These are phyloP conservation scores for Exutisphaerella laricina DNA, from an alignment of 2,329 filamentous ascomycete genomes.

Conservation along the genomic window DNA sequence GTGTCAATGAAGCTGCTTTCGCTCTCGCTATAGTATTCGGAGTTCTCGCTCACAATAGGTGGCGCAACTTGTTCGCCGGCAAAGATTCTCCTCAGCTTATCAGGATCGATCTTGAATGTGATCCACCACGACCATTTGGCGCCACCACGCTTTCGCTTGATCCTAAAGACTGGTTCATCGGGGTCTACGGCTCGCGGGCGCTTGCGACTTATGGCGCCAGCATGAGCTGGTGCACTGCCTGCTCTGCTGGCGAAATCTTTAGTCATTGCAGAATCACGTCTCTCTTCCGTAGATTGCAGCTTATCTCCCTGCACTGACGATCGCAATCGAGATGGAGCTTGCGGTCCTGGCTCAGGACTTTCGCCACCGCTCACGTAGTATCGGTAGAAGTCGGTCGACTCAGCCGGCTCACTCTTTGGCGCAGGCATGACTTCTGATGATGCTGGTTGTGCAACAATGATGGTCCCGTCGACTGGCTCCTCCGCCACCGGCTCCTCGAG, in stretches of 20 bases:
- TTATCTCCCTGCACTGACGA: background rate
- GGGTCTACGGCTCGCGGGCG: slow-evolving; percentile 1
- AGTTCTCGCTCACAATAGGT: slow-evolving; percentile 1
- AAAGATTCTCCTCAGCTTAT: slow-evolving; percentile 1
- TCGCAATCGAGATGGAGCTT: background rate
- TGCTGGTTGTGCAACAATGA: background rate
- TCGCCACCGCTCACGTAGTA: slow-evolving; percentile 1
- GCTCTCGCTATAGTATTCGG: slow-evolving; percentile 1
- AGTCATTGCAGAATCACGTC: slow-evolving; percentile 1
- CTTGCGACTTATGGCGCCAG: background rate
- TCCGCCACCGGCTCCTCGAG: background rate
- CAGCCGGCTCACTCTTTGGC: slow-evolving; percentile 1
- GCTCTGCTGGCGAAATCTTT: background rate
- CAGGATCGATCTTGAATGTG: slow-evolving; percentile 2
- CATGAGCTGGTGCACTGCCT: background rate
- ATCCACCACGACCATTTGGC: slow-evolving; percentile 3
- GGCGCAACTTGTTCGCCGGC: slow-evolving; percentile 2
- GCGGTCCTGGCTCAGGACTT: background rate
- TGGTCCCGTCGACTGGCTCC: background rate
- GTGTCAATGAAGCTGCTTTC: background rate
- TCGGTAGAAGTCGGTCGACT: background rate
- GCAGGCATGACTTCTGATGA: background rate
- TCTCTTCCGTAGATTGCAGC: background rate
- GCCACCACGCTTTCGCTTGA: slow-evolving; percentile 1
- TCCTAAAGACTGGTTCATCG: slow-evolving; percentile 1